Base-by-base conservation (phyloP, 371 early-diverging fungal genomes). In the Smittium culicis region DNA sequence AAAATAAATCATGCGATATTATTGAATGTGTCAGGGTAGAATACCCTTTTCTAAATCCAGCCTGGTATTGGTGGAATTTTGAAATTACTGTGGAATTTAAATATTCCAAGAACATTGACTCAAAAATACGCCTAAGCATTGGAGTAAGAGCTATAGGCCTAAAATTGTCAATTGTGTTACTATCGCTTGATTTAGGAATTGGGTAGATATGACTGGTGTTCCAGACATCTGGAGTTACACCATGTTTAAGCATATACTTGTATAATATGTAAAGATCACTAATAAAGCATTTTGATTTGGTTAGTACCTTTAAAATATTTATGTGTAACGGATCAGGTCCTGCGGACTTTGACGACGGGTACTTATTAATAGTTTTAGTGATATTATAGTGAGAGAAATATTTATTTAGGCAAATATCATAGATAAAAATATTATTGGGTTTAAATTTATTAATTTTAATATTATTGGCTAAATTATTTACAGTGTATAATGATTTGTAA, bases 61-160 rank as follows among this genome's bases (percentile, higher is more conserved):
- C 64, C 32, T 64, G 64, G 14, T 14, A 32, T 32, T 2, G 64
- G 64, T 64, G 64, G 20, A 32, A 14, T n/a, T 27, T 14, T 64
- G 64, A n/a, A 34, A 27, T 5, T 5, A 3, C 27, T n/a, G 28
- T n/a, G 17, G 28, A 35, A 25, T 27, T n/a, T 27, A 64, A 32
- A 54, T 28, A 28, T 11, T 32, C 45, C 25, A 64, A 54, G 11
- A 64, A 54, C 17, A 30, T 11, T 28, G 27, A n/a, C 32, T 64
- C 64, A 64, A 64, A 64, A n/a, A 64, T 27, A 27, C 64, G 16
- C 20, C 64, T 64, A 54, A 27, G 34, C 2, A 34, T 64, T 8
- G 28, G 28, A 20, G 64, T 45, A 5, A 45, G 45, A 5, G 45
- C 45, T 45, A 45, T 45, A 11, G 45, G 45, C 20, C 45, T 45